phyloP scores from a whole-genome alignment of 768 basidiomycete species.

The Cystofilobasidium ferigula region DNA sequence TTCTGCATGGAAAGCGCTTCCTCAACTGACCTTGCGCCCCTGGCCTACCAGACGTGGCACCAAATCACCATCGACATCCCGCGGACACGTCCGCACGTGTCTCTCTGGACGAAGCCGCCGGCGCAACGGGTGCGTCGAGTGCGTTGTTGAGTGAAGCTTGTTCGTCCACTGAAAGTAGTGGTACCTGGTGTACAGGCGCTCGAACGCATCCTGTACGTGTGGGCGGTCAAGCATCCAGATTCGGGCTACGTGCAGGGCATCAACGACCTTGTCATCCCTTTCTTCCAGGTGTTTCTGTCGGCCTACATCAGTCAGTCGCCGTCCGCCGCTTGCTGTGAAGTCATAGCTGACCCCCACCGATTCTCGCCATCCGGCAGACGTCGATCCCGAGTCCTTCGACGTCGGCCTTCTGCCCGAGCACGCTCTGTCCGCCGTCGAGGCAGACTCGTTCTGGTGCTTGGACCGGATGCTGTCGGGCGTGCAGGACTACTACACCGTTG shows the following conservation, averaged over 20 bases:
- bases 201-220: constrained; percentile 91
- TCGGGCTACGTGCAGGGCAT: constrained; percentile 99
- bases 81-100: constrained; percentile 79
- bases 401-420: constrained; percentile 58
- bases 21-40: neutral
- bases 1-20: neutral
- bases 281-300: constrained; percentile 92
- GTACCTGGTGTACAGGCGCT: constrained; percentile 51
- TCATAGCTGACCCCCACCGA: neutral
- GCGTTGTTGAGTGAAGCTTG: too few relatives aligned
- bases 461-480: constrained; percentile 91
- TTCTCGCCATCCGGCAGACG: constrained; percentile 46
- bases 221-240: constrained; percentile 97
- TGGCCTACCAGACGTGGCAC: constrained; percentile 68
- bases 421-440: constrained; percentile 76
- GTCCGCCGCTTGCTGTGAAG: neutral
- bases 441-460: constrained; percentile 97
- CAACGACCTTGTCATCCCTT: constrained; percentile 94
- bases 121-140: constrained; percentile 71
- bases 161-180: too few relatives aligned
- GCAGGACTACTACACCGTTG: constrained; percentile 94
- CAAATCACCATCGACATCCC: constrained; percentile 99
- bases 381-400: constrained; percentile 82
- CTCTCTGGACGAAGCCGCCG: constrained; percentile 76
- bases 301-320: constrained; percentile 72